Percentiles rank a stretch among this genome's conserved stretches.
Conservation (phyloP, 2,329 filamentous ascomycete species). For the Botrytis byssoidea region DNA sequence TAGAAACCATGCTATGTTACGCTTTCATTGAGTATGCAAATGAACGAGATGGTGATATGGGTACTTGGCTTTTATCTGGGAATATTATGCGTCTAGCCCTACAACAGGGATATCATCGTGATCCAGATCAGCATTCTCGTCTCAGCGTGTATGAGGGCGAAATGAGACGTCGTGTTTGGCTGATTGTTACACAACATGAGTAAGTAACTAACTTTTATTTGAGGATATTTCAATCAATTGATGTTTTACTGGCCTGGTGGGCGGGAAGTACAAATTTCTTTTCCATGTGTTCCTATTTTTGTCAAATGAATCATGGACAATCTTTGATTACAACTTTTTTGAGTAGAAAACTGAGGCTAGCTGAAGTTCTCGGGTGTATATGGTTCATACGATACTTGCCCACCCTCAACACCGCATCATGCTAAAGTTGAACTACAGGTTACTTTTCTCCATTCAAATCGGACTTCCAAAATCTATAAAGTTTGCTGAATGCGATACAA, state of each 20-base stretch:
- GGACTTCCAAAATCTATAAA: constrained; percentile 66
- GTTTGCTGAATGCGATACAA: constrained; percentile 61
- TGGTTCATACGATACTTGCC: neutral
- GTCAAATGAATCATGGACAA: neutral
- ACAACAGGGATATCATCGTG: constrained; percentile 59
- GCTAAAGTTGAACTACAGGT: constrained; percentile 21
- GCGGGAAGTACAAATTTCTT: neutral
- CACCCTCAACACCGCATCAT: neutral
- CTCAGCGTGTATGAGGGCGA: constrained; percentile 54
- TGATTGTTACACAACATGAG: constrained; percentile 57
- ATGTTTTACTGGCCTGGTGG: neutral
- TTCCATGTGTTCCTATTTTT: neutral
- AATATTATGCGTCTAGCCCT: constrained; percentile 54
- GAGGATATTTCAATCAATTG: neutral
- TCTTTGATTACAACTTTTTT: neutral
- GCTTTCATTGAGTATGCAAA: constrained; percentile 42
- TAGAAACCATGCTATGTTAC: constrained; percentile 51
- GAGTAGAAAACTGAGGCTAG: neutral
- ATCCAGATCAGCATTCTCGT: constrained; percentile 51
- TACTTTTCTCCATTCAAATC: constrained; percentile 64
- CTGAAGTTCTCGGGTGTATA: neutral
- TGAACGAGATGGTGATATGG: constrained; percentile 53
- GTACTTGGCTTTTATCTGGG: constrained; percentile 52
- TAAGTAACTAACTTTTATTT: neutral
- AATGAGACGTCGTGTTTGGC: constrained; percentile 63